A percentile compares a stretch with the other conserved stretches of the same genome.
Evolutionary conservation across 148 eudicot species (phyloP).

Genomic region (Mesembryanthemum crystallinum): DNA sequence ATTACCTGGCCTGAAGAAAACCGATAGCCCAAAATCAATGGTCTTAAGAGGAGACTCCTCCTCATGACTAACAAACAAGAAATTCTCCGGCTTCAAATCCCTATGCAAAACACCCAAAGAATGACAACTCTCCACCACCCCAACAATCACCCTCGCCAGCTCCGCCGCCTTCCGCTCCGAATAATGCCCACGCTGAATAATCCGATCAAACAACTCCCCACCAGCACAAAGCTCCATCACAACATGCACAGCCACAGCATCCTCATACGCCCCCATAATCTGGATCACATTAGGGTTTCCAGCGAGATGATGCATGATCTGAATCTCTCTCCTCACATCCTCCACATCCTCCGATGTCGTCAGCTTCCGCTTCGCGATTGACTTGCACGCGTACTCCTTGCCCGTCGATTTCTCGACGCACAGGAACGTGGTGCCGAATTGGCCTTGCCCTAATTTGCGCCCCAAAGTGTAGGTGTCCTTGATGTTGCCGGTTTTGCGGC

Average conservation of each 20-base stretch:
- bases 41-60: slow-evolving; percentile 33
- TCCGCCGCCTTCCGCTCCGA: slow-evolving; percentile 34
- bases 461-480: slow-evolving; percentile 28
- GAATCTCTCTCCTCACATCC: slow-evolving; percentile 36
- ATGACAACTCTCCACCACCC: slow-evolving; percentile 36
- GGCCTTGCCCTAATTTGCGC: slow-evolving; percentile 35
- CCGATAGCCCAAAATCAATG: slow-evolving; percentile 38
- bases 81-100: slow-evolving; percentile 41
- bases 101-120: slow-evolving; percentile 36
- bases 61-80: slow-evolving; percentile 29
- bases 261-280: slow-evolving; percentile 30
- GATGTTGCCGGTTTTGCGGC: slow-evolving; percentile 28
- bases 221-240: slow-evolving; percentile 35
- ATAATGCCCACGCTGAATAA: slow-evolving; percentile 32
- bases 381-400: slow-evolving; percentile 31
- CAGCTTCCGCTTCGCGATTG: slow-evolving; percentile 33
- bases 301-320: slow-evolving; percentile 32
- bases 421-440: slow-evolving; percentile 34
- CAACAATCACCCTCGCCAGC: slow-evolving; percentile 31
- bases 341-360: slow-evolving; percentile 33
- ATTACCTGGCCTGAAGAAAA: slow-evolving; percentile 33
- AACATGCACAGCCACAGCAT: slow-evolving; percentile 34
- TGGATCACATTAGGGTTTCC: slow-evolving; percentile 27
- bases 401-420: slow-evolving; percentile 26
- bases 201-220: slow-evolving; percentile 37